Evolutionary conservation across 805 yeast species (phyloP), one percentile per base, ranked within the genome.

Genomic region (Priceomyces melissophilus): DNA sequence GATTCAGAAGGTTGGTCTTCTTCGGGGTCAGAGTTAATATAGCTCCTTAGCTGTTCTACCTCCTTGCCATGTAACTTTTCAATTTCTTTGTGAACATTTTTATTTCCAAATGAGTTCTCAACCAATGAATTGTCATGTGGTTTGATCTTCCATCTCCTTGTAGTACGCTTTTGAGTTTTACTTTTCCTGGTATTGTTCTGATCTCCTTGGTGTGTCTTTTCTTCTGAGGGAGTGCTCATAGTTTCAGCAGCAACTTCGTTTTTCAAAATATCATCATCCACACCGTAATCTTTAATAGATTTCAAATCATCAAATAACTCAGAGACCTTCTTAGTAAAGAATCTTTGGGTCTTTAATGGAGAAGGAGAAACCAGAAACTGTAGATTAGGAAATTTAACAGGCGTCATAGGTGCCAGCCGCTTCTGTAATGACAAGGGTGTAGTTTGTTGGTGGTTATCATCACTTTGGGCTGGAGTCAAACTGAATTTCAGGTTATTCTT

Each of bases 131-230:
- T 57, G 3, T 42, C 45, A 13, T 58, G 48, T 0, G 81, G 76
- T 44, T 67, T 72, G 43, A 78, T 63, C 43, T 73, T 76, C 58
- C 72, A 69, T 38, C 79, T 61, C 40, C 78, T 60, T 1, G 82
- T 76, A 1, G 75, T 69, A 49, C 82, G 57, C 57, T 78, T 78
- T 32, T 73, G 76, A 0, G 81, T 76, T 42, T 64, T 67, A 30
- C 57, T 57, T 46, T 56, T 63, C 45, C 61, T 65, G 40, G 49
- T 46, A 40, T 23, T 28, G 3, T 50, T 48, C 36, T 39, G 13
- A 17, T 27, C 38, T 1, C 45, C 53, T 10, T 46, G 38, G 6
- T 39, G 42, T 7, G 47, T 46, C 8, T 25, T 30, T 6, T 46
- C 54, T 17, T 49, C 52, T 29, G 8, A 12, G 9, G 15, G 7